A percentile compares a stretch with the other conserved stretches of the same genome.
Evolutionary conservation across 2,329 filamentous ascomycete genomes (phyloP).

Genomic region (Alternaria burnsii): DNA sequence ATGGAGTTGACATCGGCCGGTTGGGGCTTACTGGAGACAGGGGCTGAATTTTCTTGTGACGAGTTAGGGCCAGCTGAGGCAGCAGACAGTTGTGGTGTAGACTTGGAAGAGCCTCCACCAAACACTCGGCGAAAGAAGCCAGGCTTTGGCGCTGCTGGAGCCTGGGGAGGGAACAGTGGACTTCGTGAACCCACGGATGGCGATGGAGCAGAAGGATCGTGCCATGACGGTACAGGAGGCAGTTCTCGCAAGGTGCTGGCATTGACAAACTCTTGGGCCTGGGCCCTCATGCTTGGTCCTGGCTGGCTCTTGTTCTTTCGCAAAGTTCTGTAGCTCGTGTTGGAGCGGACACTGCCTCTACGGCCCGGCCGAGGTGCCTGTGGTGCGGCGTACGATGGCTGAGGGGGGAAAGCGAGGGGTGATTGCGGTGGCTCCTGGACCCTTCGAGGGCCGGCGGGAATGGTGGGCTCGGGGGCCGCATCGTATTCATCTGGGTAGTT

Average conservation of each 20-base stretch:
- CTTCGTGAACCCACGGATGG: conserved; percentile 63
- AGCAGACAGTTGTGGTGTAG: conserved; percentile 42
- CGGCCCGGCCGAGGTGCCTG: conserved; percentile 58
- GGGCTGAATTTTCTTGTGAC: conserved; percentile 29
- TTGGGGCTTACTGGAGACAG: conserved; percentile 28
- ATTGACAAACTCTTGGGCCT: conserved; percentile 60
- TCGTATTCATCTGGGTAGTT: conserved; percentile 70
- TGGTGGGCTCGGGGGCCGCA: conserved; percentile 84
- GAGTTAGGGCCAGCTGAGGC: conserved; percentile 24
- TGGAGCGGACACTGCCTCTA: conserved; percentile 67
- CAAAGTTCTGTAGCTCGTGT: conserved; percentile 57
- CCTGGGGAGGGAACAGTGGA: conserved; percentile 49
- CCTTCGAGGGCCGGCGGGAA: conserved; percentile 79
- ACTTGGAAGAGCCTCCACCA: conserved; percentile 70
- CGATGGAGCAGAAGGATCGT: conserved; percentile 62
- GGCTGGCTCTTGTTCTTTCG: conserved; percentile 55
- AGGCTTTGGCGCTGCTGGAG: conserved; percentile 67
- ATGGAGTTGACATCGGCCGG: conserved; percentile 40
- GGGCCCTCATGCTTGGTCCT: conserved; percentile 53
- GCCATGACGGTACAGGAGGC: conserved; percentile 56
- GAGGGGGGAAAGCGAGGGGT: conserved; percentile 49
- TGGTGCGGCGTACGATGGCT: conserved; percentile 51
- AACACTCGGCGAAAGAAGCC: conserved; percentile 97
- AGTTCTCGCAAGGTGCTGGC: conserved; percentile 53
- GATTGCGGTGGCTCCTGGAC: conserved; percentile 55